Conservation (phyloP, 2,329 filamentous ascomycete genomes). For the Grosmannia huntii region DNA sequence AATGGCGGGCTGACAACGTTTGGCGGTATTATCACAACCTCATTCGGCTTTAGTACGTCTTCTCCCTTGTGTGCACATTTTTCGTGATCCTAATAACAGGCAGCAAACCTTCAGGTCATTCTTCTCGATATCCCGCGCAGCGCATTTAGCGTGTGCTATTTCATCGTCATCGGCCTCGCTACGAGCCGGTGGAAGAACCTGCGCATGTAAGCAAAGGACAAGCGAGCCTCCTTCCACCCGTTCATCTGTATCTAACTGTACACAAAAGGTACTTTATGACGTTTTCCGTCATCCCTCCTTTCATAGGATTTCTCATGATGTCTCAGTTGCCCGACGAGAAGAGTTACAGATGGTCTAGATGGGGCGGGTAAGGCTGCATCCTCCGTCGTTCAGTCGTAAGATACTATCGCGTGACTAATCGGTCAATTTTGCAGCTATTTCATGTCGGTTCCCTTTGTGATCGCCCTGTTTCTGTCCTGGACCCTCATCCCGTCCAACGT, state of each 20-base stretch:
- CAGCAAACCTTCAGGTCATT: conserved; percentile 23
- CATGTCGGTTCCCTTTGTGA: conserved; percentile 22
- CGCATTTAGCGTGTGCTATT: conserved; percentile 21
- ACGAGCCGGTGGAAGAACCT: conserved; percentile 21
- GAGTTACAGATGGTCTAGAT: conserved; percentile 23
- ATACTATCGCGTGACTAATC: background rate
- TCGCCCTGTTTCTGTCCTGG: conserved; percentile 22
- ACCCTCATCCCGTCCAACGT: conserved; percentile 30
- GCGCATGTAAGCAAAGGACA: conserved; percentile 13
- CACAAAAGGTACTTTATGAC: conserved; percentile 22
- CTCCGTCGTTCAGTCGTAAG: background rate
- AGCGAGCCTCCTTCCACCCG: background rate
- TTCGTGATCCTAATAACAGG: background rate
- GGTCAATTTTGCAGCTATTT: conserved; percentile 14
- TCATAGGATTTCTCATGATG: conserved; percentile 24
- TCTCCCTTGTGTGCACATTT: too few species aligned
- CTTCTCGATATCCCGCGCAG: conserved; percentile 22
- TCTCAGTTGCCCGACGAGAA: conserved; percentile 21
- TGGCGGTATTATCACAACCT: conserved; percentile 21
- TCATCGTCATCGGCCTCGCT: conserved; percentile 19
- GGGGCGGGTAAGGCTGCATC: conserved; percentile 16
- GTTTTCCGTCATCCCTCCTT: conserved; percentile 21
- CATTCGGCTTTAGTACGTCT: conserved; percentile 19
- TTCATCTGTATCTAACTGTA: background rate
- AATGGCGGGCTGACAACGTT: conserved; percentile 23